Conservation (phyloP, 768 basidiomycete genomes). For the Porphyrellus cyaneotinctus region DNA sequence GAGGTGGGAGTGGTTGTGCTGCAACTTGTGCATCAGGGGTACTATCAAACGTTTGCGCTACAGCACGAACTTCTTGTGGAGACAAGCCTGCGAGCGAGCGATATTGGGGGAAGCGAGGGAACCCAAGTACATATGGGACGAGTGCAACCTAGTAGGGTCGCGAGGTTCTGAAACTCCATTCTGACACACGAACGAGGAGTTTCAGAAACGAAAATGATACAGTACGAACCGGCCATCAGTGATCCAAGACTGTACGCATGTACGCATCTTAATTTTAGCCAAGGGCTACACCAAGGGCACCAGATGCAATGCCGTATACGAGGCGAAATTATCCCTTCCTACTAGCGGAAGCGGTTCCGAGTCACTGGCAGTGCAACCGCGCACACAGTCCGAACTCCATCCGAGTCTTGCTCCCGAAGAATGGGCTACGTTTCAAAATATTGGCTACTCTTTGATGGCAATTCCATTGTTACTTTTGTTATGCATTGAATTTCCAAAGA, state of each 20-base stretch:
- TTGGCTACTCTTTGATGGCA: too few species aligned
- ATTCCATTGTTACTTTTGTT: too few species aligned
- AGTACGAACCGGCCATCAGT: too few species aligned
- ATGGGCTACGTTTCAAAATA: too few species aligned
- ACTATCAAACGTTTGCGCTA: constrained; percentile 11
- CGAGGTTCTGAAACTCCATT: constrained; percentile 10
- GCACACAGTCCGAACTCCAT: too few species aligned
- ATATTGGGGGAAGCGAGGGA: constrained; percentile 14
- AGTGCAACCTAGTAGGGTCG: neutral
- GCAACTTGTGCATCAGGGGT: constrained; percentile 23
- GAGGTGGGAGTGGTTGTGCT: constrained; percentile 20
- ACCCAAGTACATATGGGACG: constrained; percentile 7
- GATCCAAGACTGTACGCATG: neutral
- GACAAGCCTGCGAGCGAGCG: constrained; percentile 23
- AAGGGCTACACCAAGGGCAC: neutral
- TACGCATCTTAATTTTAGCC: neutral
- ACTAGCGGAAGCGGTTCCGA: too few species aligned
- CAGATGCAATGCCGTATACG: too few species aligned
- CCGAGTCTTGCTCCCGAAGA: too few species aligned
- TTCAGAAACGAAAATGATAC: neutral
- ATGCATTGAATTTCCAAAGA: too few species aligned
- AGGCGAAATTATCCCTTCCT: too few species aligned
- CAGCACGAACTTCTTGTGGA: constrained; percentile 10
- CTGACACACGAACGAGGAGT: neutral
- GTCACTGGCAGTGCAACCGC: too few species aligned